Conservation (phyloP, 768 basidiomycete species). For the Boletales sp. region DNA sequence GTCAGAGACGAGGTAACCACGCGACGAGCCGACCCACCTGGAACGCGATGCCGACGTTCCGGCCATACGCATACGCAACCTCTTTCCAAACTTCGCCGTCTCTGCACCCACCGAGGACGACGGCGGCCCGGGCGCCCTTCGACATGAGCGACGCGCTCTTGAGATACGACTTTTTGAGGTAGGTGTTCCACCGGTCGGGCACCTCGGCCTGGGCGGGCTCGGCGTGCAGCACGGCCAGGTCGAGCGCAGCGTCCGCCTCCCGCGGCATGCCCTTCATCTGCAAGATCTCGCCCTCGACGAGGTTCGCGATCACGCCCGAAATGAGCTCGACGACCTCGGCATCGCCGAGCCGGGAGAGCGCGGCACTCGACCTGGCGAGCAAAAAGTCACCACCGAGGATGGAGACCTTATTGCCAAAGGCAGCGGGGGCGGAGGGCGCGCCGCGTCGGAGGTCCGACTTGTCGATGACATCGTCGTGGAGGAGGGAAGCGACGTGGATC, state of each 20-base stretch:
- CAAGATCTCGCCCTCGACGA: conserved; percentile 96
- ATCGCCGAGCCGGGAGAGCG: conserved; percentile 81
- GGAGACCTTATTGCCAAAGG: conserved; percentile 90
- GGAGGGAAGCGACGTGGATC: conserved; percentile 92
- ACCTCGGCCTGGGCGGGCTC: conserved; percentile 15
- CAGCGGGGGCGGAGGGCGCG: conserved; percentile 62
- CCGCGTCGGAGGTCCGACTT: conserved; percentile 67
- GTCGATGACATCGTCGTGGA: conserved; percentile 92
- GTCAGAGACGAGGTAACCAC: not conserved
- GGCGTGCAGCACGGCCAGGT: not conserved
- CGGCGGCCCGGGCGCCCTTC: conserved; percentile 79
- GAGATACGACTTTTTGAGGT: conserved; percentile 89
- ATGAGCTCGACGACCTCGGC: conserved; percentile 92
- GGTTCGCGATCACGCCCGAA: conserved; percentile 86
- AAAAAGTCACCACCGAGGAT: conserved; percentile 96
- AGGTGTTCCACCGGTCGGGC: conserved; percentile 65
- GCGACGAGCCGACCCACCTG: conserved; percentile 53
- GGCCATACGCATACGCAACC: conserved; percentile 85
- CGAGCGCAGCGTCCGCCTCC: not conserved
- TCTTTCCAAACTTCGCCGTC: conserved; percentile 86
- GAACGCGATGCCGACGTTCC: conserved; percentile 92
- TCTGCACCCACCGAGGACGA: conserved; percentile 78
- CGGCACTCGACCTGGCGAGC: conserved; percentile 85
- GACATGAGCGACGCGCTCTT: conserved; percentile 92
- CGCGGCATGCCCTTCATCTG: conserved; percentile 45